Base-by-base conservation (phyloP, 2,329 filamentous ascomycete genomes). In the Byssothecium circinans region DNA sequence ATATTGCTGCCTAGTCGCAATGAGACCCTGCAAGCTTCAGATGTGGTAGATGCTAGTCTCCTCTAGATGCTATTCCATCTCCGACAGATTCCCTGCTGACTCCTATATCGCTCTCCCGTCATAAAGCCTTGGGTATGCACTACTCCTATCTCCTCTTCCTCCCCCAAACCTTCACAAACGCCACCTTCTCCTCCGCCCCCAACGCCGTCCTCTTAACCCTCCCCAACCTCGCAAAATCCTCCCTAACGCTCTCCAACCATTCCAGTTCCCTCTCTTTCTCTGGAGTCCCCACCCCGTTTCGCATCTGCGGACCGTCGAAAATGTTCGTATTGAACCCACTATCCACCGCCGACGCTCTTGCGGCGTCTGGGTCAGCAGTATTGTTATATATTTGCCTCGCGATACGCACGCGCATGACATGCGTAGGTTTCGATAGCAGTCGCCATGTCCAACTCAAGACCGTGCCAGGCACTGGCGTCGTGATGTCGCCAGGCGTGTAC, bases 401-500 rank as follows among this genome's bases (percentile, higher is more conserved):
- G 45, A 99, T 91, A 41, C 94, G 83, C 11, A 97, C 92, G 19
- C 91, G 84, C 60, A 99, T 92, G 61, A 85, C 91, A 56, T 96
- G 94, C 1, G 89, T 95, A 1, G 91, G 88, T 39, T 86, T 84
- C 35, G 87, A 89, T 27, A 96, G 83, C 8, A 97, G 77, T 43
- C 86, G 87, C 91, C 91, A 99, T 8, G 96, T 65, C 68, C 96
- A 96, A 2, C 75, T 74, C 5, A 81, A 42, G 70, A 88, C 91
- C 22, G 80, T 79, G 11, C 86, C 84, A 0, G 94, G 91, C 0
- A 99, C 76, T 0, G 94, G 92, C 0, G 94, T 96, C 0, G 92
- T 95, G 49, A 97, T 85, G 67, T 97, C 91, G 4, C 87, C 81
- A 0, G 92, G 88, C 0, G 89, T 88, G 70, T 97, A 99, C 43